phyloP scores from a whole-genome alignment of 2,329 filamentous ascomycete species.

The Xylariaceae sp. region DNA sequence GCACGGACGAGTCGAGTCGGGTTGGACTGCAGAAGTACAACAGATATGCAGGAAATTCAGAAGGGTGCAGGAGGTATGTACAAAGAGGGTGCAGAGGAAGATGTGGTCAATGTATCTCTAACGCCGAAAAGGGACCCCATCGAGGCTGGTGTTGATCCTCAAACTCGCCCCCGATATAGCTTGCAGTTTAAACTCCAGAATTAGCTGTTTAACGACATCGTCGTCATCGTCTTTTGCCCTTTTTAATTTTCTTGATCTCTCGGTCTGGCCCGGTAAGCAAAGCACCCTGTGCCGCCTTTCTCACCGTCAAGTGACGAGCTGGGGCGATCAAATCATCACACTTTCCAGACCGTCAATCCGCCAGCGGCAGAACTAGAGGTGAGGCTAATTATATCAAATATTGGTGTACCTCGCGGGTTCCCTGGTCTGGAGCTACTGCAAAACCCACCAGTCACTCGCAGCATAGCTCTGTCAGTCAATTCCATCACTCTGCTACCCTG shows the following conservation, averaged over 20 bases:
- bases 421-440: slow-evolving; percentile 44
- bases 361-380: slow-evolving; percentile 23
- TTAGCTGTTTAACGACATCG: slow-evolving; percentile 1
- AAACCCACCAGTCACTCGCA: slow-evolving; percentile 40
- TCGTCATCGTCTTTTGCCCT: slow-evolving; percentile 7
- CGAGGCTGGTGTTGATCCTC: slow-evolving; percentile 32
- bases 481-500: slow-evolving; percentile 42
- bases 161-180: slow-evolving; percentile 35
- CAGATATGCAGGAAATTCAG: slow-evolving; percentile 9
- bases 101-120: slow-evolving; percentile 29
- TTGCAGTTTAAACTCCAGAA: slow-evolving; percentile 8
- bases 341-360: slow-evolving; percentile 27
- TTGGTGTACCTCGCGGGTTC: slow-evolving; percentile 35
- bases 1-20: too few species aligned
- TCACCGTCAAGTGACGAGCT: slow-evolving; percentile 38
- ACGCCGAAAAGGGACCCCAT: slow-evolving; percentile 26
- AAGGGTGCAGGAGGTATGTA: neutral
- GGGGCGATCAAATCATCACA: slow-evolving; percentile 23
- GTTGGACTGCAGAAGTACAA: too few species aligned
- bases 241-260: neutral
- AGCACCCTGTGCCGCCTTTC: slow-evolving; percentile 19
- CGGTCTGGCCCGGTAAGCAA: neutral
- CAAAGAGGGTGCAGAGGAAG: slow-evolving; percentile 14
- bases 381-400: slow-evolving; percentile 50
- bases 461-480: slow-evolving; percentile 37